Base-by-base conservation (phyloP, 371 early-diverging fungal genomes). In the Lichtheimia hyalospora region DNA sequence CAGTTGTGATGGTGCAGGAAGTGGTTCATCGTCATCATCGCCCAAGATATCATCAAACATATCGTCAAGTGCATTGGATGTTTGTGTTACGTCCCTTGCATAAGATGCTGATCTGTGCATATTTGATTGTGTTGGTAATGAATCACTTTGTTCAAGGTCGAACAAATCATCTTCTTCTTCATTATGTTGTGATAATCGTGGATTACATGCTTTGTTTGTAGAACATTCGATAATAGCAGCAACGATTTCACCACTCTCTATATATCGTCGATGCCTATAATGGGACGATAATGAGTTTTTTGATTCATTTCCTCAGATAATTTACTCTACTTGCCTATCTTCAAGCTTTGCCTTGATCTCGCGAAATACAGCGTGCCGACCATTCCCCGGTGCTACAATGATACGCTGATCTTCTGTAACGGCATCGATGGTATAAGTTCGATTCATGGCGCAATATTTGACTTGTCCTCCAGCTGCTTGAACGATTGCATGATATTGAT, bases 1-100 rank as follows among this genome's bases (percentile, higher is more conserved):
- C 5, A 20, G 6, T 5, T 10, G 40, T n/a, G 40, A 39, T 39
- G 8, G 7, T 12, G n/a, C 2, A 18, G 23, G 10, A 39, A 16
- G 40, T 53, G 53, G 12, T 21, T 18, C 18, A 24, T 39, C 16
- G 6, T 55, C 46, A 16, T 39, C 41, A 42, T 55, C 56, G 27
- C 56, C 56, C 0, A 55, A 15, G 5, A 55, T 21, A 15, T 55
- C 44, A 27, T 55, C 56, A n/a, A 55, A 55, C 8, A 55, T 25
- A 16, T 25, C 44, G 3, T 41, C 44, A 2, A 55, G 16, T 18
- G n/a, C 46, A 20, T n/a, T n/a, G 46, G 20, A n/a, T n/a, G 20
- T 7, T 18, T 46, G n/a, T 46, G 46, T 13, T 6, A 25, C 27
- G 25, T n/a, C 7, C 27, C 24, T 25, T 23, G 27, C 25, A 51